Conservation (phyloP, 1,284 basidiomycete species). For the Mycosarcoma mackinlayi region DNA sequence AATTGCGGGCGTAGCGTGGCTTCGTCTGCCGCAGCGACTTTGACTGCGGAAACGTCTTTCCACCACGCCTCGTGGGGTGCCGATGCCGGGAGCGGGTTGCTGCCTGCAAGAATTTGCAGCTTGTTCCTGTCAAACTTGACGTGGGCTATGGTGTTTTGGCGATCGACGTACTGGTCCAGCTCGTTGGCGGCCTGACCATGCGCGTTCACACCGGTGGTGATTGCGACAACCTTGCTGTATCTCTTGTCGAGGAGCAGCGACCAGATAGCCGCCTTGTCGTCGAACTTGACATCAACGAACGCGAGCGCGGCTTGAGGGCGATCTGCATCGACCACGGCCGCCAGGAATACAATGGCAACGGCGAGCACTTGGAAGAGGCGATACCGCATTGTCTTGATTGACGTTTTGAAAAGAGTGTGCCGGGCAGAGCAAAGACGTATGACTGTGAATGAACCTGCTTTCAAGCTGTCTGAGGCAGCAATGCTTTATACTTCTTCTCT, state of each 20-base stretch:
- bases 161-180: conserved; percentile 11
- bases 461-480: too few relatives aligned
- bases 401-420: not conserved
- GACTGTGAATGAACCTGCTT: too few relatives aligned
- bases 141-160: conserved; percentile 10
- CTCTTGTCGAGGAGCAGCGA: conserved; percentile 17
- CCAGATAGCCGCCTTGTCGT: conserved; percentile 46
- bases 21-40: not conserved
- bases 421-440: not conserved
- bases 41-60: not conserved
- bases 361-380: not conserved
- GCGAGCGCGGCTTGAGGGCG: conserved; percentile 15
- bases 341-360: not conserved
- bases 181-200: conserved; percentile 24
- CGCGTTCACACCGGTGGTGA: conserved; percentile 26
- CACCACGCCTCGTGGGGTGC: conserved; percentile 34
- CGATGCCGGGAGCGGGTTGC: not conserved
- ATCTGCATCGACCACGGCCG: not conserved
- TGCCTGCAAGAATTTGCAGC: conserved; percentile 15
- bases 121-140: not conserved
- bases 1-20: not conserved
- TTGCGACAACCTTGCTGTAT: conserved; percentile 24
- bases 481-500: too few relatives aligned
- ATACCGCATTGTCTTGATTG: conserved; percentile 13
- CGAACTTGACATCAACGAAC: conserved; percentile 43